These are phyloP conservation scores for Neonectria neomacrospora DNA, from an alignment of 2,329 filamentous ascomycete genomes.

Conservation along the genomic window DNA sequence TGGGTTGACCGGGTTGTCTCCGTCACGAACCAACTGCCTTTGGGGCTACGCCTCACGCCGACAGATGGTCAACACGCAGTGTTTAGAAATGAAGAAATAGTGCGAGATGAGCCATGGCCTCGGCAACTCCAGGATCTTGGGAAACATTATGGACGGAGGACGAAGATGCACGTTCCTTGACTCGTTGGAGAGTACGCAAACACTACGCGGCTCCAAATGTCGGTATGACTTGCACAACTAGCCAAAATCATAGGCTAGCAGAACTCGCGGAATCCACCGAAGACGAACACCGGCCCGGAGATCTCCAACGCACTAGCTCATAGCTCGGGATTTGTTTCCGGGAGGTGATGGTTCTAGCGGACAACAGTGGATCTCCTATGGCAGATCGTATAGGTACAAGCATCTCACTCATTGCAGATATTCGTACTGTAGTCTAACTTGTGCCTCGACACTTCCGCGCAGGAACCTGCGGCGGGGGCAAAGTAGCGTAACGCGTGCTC, in stretches of 20 bases:
- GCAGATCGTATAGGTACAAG: background rate
- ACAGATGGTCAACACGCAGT: background rate
- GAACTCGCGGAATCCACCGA: background rate
- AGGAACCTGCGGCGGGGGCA: background rate
- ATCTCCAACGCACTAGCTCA: background rate
- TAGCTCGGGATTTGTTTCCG: background rate
- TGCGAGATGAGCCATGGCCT: background rate
- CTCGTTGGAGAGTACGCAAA: background rate
- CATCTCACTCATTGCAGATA: background rate
- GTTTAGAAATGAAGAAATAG: background rate
- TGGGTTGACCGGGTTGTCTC: background rate
- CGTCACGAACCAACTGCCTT: constrained; percentile 6
- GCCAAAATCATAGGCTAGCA: background rate
- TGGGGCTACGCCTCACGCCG: background rate
- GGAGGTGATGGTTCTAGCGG: background rate
- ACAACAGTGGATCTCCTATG: background rate
- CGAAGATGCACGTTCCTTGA: background rate
- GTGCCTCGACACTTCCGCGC: background rate
- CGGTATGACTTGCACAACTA: background rate
- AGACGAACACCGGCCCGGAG: background rate
- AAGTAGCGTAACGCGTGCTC: background rate
- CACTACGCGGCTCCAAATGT: background rate
- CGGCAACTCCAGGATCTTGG: background rate
- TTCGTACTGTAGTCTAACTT: background rate
- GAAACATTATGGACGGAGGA: background rate